Percentiles rank a stretch among this genome's conserved stretches.
phyloP scores from a whole-genome alignment of 306 rosid genomes.

The Gillenia trifoliata region DNA sequence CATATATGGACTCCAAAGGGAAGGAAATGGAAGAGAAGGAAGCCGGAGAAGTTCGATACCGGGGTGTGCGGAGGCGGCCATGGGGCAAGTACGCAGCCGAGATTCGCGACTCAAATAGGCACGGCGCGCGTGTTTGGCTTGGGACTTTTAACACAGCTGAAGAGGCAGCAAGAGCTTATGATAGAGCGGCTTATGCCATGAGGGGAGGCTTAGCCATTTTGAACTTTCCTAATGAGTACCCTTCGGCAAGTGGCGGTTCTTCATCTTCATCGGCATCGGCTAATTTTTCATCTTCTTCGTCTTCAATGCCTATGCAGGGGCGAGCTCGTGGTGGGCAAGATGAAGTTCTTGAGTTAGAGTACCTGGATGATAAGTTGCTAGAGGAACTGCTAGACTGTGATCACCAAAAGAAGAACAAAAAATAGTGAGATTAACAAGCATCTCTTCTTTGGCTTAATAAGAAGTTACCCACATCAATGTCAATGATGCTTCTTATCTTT shows the following conservation, averaged over 20 bases:
- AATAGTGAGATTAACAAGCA: background rate
- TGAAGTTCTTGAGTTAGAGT: conserved; percentile 77
- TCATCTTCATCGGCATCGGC: conserved; percentile 22
- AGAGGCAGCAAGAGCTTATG: conserved; percentile 93
- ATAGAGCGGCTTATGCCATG: conserved; percentile 79
- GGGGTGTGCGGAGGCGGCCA: conserved; percentile 74
- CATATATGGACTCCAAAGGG: conserved; percentile 13
- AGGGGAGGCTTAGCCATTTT: conserved; percentile 80
- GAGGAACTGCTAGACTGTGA: conserved; percentile 84
- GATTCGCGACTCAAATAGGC: conserved; percentile 71
- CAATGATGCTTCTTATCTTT: background rate
- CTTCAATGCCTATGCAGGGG: conserved; percentile 18
- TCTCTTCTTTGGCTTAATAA: background rate
- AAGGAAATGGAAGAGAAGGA: conserved; percentile 29
- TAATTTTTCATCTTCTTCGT: conserved; percentile 24
- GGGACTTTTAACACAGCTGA: conserved; percentile 91
- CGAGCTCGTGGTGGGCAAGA: background rate
- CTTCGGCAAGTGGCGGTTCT: conserved; percentile 12
- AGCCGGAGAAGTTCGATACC: conserved; percentile 38
- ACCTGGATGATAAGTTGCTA: conserved; percentile 58
- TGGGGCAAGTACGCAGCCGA: conserved; percentile 96
- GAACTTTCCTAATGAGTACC: conserved; percentile 72
- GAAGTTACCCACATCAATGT: background rate
- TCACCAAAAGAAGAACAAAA: conserved; percentile 29
- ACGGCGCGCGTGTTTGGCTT: conserved; percentile 73